A percentile compares a stretch with the other conserved stretches of the same genome.
phyloP scores from a whole-genome alignment of 208 protist species.

The Blastocrithidia nonstop region DNA sequence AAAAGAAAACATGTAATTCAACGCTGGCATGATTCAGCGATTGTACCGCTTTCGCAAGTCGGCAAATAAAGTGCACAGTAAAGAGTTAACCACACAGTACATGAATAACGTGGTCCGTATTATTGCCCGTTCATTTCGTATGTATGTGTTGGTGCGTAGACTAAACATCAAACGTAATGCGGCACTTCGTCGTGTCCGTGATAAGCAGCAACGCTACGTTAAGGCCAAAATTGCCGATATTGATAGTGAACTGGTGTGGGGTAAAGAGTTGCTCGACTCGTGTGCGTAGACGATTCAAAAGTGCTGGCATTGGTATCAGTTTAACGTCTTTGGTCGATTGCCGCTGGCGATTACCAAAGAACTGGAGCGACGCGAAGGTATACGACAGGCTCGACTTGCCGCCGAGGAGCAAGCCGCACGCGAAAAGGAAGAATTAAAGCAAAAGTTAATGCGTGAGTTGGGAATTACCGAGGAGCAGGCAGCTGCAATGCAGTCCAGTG shows the following conservation, averaged over 20 bases:
- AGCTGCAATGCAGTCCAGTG: too few species aligned
- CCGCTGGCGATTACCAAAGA: slow-evolving; percentile 6
- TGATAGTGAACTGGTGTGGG: slow-evolving; percentile 43
- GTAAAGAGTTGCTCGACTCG: slow-evolving; percentile 34
- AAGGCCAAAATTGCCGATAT: slow-evolving; percentile 21
- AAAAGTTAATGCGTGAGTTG: too few species aligned
- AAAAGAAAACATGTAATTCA: slow-evolving; percentile 68
- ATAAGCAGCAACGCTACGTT: slow-evolving; percentile 13
- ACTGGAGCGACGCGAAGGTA: too few species aligned
- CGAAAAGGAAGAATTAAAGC: too few species aligned
- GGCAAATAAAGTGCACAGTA: slow-evolving; percentile 19
- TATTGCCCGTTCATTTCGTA: slow-evolving; percentile 55
- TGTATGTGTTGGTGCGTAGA: slow-evolving; percentile 30
- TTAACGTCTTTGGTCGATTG: slow-evolving; percentile 6
- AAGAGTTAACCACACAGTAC: slow-evolving; percentile 35
- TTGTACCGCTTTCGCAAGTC: slow-evolving; percentile 20
- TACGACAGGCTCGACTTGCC: too few species aligned
- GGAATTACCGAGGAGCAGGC: too few species aligned
- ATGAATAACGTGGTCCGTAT: slow-evolving; percentile 45
- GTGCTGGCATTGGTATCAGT: slow-evolving; percentile 52
- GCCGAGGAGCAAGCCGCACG: too few species aligned
- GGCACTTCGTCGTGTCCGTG: slow-evolving; percentile 9
- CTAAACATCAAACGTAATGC: slow-evolving; percentile 8
- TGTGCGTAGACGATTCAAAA: slow-evolving; percentile 54
- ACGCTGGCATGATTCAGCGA: slow-evolving; percentile 72